Percentiles rank a stretch among this genome's conserved stretches.
Evolutionary conservation across 192 early-diverging fungal genomes (phyloP).

Genomic region (Linnemannia elongata): DNA sequence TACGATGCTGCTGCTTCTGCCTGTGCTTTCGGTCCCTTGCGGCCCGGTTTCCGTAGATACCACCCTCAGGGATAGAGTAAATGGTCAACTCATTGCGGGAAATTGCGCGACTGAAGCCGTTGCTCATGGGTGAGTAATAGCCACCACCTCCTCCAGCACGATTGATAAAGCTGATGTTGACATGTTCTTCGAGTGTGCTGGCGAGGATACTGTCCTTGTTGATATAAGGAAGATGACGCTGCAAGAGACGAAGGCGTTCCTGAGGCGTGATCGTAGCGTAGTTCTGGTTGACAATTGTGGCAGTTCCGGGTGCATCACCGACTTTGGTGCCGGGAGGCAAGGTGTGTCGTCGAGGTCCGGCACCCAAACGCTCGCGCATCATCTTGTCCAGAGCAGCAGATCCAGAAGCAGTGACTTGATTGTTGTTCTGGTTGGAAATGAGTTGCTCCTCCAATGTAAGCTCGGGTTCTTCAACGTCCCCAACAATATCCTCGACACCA

Average conservation of each 20-base stretch:
- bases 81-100: constrained; percentile 28
- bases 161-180: constrained; percentile 26
- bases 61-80: constrained; percentile 18
- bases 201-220: constrained; percentile 21
- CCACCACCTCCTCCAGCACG: neutral
- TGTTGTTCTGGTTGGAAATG: neutral
- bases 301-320: constrained; percentile 19
- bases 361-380: neutral
- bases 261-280: constrained; percentile 19
- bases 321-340: constrained; percentile 26
- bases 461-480: neutral
- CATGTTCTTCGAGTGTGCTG: constrained; percentile 23
- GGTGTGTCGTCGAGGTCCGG: constrained; percentile 25
- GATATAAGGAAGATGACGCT: constrained; percentile 22
- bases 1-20: constrained; percentile 6
- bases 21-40: neutral
- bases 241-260: constrained; percentile 23
- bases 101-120: constrained; percentile 18
- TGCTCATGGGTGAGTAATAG: neutral
- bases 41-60: neutral
- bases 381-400: neutral
- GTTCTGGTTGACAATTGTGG: constrained; percentile 32
- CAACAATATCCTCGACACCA: too few relatives aligned
- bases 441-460: constrained; percentile 8
- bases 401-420: constrained; percentile 1